Base-by-base conservation (phyloP, 148 eudicot species). In the Fallopia convolvulus region DNA sequence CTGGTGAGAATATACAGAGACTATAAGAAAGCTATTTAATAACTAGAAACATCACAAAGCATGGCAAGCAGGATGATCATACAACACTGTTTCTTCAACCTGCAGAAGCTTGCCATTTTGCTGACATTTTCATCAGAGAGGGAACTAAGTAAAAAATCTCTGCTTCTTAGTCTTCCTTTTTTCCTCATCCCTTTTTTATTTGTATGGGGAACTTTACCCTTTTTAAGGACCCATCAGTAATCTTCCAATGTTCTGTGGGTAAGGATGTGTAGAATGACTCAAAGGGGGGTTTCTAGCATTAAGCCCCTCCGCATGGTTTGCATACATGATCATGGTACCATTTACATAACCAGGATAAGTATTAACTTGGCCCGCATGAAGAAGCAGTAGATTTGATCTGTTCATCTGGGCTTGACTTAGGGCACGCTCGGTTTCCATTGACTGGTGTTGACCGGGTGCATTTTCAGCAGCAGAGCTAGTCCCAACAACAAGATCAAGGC, bases 401-500 rank as follows among this genome's bases (percentile, higher is more conserved):
- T 52, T 72, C 8, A 75, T 79, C 20, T 78, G 86, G 56, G 81
- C 40, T 74, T 88, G 92, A 63, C 84, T 83, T 23, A 78, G 83
- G 47, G 71, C 46, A 26, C 79, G 68, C 58, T 75, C 87, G 47
- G 77, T 36, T 65, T 82, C 84, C 81, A 80, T 78, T 10, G 65
- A 74, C 46, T 81, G 91, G 49, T 79, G 83, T 46, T 82, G 86
- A 26, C 79, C 77, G 13, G 79, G 50, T 76, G 80, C 79, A n/a
- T 76, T 85, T 70, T 78, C 91, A 61, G 89, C 68, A 21, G 53
- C 79, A 32, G 86, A 74, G 74, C 80, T 84, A 33, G 86, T 85
- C 39, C 98, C 98, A 39, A 94, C 97, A 40, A 92, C 96, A 17
- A 94, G 97, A 85, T 90, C 91, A 18, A 94, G 97, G 81, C 99